A percentile compares a stretch with the other conserved stretches of the same genome.
phyloP scores from a whole-genome alignment of 805 yeast genomes.

The Barnettozyma californica region DNA sequence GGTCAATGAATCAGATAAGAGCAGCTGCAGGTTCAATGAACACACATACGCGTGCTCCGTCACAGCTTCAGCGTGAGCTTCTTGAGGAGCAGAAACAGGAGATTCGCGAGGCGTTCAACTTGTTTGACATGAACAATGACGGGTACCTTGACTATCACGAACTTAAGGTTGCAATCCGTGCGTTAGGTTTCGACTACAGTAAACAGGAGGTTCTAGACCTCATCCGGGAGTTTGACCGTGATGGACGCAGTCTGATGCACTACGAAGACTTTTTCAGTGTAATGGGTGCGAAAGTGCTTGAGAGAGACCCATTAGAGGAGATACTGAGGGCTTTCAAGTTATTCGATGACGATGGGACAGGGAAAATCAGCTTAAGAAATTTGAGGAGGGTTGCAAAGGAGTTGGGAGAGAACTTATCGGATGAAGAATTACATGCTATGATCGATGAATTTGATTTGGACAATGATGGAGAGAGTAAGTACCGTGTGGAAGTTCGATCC shows the following conservation, averaged over 20 bases:
- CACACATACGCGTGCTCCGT: constrained; percentile 22
- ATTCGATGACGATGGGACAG: constrained; percentile 85
- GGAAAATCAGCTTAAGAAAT: constrained; percentile 76
- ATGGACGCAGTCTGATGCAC: constrained; percentile 63
- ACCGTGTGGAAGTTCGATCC: neutral
- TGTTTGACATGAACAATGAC: constrained; percentile 91
- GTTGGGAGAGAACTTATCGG: constrained; percentile 85
- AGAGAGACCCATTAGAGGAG: constrained; percentile 91
- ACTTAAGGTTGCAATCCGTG: constrained; percentile 81
- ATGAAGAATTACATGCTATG: constrained; percentile 93
- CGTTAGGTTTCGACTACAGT: constrained; percentile 82
- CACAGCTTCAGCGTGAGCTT: constrained; percentile 55
- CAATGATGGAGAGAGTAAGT: constrained; percentile 77
- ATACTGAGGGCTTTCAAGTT: constrained; percentile 82
- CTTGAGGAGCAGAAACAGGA: constrained; percentile 87
- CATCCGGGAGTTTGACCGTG: constrained; percentile 76
- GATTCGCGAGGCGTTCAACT: constrained; percentile 83
- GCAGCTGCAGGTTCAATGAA: constrained; percentile 1
- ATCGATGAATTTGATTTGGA: constrained; percentile 95
- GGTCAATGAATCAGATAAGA: constrained; percentile 1
- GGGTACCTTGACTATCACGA: constrained; percentile 91
- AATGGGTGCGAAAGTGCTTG: constrained; percentile 77
- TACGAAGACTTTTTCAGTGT: constrained; percentile 73
- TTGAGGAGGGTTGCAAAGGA: constrained; percentile 88
- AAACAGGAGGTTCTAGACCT: constrained; percentile 71